Base-by-base conservation (phyloP, 202 grass and related monocot genomes). In the Setaria viridis region DNA sequence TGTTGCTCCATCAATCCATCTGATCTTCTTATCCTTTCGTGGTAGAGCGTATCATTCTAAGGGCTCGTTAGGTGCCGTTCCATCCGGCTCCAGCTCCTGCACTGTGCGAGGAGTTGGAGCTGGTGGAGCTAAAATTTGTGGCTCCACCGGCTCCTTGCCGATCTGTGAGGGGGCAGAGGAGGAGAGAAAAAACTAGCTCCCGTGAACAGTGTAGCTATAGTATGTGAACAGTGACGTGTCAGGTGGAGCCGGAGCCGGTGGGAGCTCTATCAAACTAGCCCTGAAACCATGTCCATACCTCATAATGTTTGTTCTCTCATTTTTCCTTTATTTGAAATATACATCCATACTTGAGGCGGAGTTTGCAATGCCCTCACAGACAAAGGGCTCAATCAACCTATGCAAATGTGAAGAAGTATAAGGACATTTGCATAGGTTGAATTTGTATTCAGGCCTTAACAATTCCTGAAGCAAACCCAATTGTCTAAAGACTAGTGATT, bases 1-100 rank as follows among this genome's bases (percentile, higher is more conserved):
- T 47, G 63, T 5, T 69, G n/a, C 58, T 56, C 67, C 58, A 67
- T 63, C 67, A 53, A 73, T 13, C 29, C 25, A 74, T 67, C 62
- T 76, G 15, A 49, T 29, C 7, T 47, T 4, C 47, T 67, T 21
- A 53, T 53, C 19, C 71, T 41, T 54, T 11, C 65, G 56, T 55
- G 48, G 15, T 21, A 43, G 2, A 21, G 35, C 1, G 15, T 69
- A n/a, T 58, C 39, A 68, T 42, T 82, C 53, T 82, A 59, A 34
- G 25, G 25, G 25, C 25, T 25, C 25, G 25, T 25, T 25, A 25
- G 25, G 25, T 25, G 25, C 25, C 25, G 25, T 0, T 25, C 25
- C 25, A 25, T 25, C 25, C 25, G 25, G 25, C 25, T 25, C 25
- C 25, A 25, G 25, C 25, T 25, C 25, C 25, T 25, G 25, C 25